A percentile compares a stretch with the other conserved stretches of the same genome.
These are phyloP conservation scores for Aristolochia fimbriata DNA, from an alignment of 164 flowering plant genomes.

Conservation along the genomic window DNA sequence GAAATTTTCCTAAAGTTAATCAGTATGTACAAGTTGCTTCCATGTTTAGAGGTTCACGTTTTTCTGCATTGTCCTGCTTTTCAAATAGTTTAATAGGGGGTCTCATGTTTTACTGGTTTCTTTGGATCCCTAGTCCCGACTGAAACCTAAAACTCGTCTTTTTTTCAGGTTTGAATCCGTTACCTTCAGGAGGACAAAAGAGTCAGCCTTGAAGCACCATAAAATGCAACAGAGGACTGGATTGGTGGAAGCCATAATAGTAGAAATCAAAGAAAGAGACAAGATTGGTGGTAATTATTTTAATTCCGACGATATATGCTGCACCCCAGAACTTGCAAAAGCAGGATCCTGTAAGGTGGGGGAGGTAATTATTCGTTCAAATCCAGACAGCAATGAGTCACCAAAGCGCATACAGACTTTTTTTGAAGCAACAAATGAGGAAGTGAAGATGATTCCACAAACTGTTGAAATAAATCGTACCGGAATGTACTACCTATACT, in stretches of 20 bases:
- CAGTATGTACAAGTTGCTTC: no score
- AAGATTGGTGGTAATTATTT: constrained; percentile 55
- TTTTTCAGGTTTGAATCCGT: constrained; percentile 60
- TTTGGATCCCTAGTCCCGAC: no score
- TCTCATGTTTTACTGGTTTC: no score
- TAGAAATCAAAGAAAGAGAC: constrained; percentile 68
- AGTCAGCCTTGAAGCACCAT: constrained; percentile 33
- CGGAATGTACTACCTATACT: constrained; percentile 81
- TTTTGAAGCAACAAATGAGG: constrained; percentile 47
- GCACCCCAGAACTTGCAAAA: constrained; percentile 40
- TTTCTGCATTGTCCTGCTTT: no score
- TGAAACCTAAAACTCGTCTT: no score
- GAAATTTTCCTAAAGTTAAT: no score
- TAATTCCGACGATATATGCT: constrained; percentile 44
- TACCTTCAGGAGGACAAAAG: constrained; percentile 52
- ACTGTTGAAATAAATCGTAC: constrained; percentile 57
- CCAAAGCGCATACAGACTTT: constrained; percentile 52
- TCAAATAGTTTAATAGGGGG: no score
- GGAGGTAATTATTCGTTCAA: constrained; percentile 54
- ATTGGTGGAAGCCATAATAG: constrained; percentile 61
- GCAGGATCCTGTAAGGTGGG: constrained; percentile 45
- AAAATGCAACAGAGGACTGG: constrained; percentile 58
- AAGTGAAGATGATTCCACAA: constrained; percentile 29
- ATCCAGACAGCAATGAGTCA: constrained; percentile 43
- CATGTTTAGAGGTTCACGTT: no score